Evolutionary conservation across 257 asterid genomes (phyloP), one percentile per base, ranked within the genome.

Genomic region (Scutellaria baicalensis): DNA sequence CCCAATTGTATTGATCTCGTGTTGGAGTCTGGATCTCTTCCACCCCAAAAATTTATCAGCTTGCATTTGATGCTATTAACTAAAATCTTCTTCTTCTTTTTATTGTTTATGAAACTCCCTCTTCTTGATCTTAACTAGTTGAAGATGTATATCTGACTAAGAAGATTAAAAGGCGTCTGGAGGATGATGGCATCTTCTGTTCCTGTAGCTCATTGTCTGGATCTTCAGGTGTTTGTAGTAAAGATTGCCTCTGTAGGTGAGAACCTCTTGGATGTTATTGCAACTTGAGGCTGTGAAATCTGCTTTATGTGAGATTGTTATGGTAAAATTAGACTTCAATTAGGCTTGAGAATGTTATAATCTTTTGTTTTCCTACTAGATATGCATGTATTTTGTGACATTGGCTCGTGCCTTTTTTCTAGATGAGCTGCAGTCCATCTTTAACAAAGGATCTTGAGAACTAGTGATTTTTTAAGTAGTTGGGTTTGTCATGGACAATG

Each of bases 231-330:
- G 90, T 82, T 59, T 93, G 99, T 78, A 92, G 82, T 70, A 82
- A 79, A 81, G 92, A 91, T 84, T 91, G 99, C 88, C 91, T 80
- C 51, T 93, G 97, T 81, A 75, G 97, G 99, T 93, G 78, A 80
- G 88, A 74, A 65, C 36, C 16, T 56, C 43, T 74, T 68, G 31
- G 44, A 47, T 64, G 16, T 61, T 9, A 12, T 35, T 50, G 68
- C 38, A n/a, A 57, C 31, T 62, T 65, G 33, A 66, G 56, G 73
- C 63, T 47, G 17, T 70, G 74, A 73, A 60, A 42, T 10, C 14
- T 39, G 40, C 20, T 51, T 45, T 51, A 9, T 40, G 18, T 69
- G 50, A 20, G 12, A 8, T 57, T 62, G 55, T 66, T 23, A 39
- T 62, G 31, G 6, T 13, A 61, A 44, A 6, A 16, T 66, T 55